Percentiles rank a stretch among this genome's conserved stretches.
phyloP scores from a whole-genome alignment of 1,284 basidiomycete species.

The Peniophora sp. region DNA sequence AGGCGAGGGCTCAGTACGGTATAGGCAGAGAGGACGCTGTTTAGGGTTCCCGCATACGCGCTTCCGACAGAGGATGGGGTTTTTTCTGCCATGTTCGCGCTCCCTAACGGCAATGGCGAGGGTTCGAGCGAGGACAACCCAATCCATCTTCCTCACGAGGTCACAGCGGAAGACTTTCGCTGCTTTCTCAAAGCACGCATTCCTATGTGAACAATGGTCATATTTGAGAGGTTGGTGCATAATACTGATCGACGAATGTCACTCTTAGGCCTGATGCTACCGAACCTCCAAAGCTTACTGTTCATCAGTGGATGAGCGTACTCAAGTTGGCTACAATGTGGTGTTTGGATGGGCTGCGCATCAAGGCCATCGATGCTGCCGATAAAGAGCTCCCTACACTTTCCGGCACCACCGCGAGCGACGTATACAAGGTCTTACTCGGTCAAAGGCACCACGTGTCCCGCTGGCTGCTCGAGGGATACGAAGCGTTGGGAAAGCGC shows the following conservation, averaged over 20 bases:
- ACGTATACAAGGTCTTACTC: neutral
- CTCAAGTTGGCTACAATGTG: constrained; percentile 8
- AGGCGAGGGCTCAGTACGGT: no score
- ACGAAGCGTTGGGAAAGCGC: neutral
- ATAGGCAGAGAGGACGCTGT: neutral
- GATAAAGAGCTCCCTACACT: neutral
- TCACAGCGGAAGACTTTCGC: neutral
- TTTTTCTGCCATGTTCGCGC: neutral
- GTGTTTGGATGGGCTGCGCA: constrained; percentile 4
- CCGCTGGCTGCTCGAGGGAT: neutral
- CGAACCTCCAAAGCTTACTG: neutral
- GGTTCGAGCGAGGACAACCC: neutral
- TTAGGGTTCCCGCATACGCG: neutral
- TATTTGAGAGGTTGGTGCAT: no score
- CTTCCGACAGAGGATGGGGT: neutral
- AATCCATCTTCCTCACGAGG: neutral
- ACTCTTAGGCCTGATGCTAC: no score
- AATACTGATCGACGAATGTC: no score
- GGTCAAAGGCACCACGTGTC: neutral
- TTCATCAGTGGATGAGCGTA: constrained; percentile 5
- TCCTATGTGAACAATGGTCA: neutral
- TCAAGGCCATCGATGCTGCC: neutral
- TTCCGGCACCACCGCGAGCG: neutral
- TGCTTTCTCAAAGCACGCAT: neutral
- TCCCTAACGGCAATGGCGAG: neutral